Evolutionary conservation across 805 yeast genomes (phyloP).

Genomic region (Cyberlindnera lachancei): DNA sequence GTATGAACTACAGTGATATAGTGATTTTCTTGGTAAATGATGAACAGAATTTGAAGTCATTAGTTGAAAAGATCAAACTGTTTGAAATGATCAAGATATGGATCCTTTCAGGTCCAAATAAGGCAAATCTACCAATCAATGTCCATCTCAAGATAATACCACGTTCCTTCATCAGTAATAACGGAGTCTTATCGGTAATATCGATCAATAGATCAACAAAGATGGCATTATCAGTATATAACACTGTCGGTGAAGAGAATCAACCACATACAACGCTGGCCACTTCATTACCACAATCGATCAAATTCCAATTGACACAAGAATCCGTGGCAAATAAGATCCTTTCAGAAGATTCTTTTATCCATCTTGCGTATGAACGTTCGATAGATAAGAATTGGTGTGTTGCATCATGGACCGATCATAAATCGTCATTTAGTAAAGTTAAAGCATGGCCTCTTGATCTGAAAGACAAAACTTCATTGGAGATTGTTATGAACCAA

Average conservation of each 20-base stretch:
- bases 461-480: constrained; percentile 25
- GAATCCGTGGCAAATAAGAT: constrained; percentile 27
- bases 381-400: constrained; percentile 80
- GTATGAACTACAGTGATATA: constrained; percentile 9
- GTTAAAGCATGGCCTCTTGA: constrained; percentile 59
- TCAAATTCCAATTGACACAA: constrained; percentile 37
- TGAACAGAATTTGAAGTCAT: constrained; percentile 28
- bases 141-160: constrained; percentile 33
- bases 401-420: constrained; percentile 85
- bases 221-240: constrained; percentile 49
- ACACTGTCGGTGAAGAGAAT: constrained; percentile 38
- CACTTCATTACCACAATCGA: constrained; percentile 33
- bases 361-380: constrained; percentile 82
- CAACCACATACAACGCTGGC: constrained; percentile 32
- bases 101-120: constrained; percentile 9
- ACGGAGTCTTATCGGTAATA: constrained; percentile 25
- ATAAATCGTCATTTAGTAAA: constrained; percentile 56
- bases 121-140: constrained; percentile 2
- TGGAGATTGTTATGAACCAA: constrained; percentile 55
- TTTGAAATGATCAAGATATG: constrained; percentile 41
- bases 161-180: constrained; percentile 30
- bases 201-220: constrained; percentile 32
- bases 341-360: constrained; percentile 60
- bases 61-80: constrained; percentile 38
- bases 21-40: constrained; percentile 15